Base-by-base conservation (phyloP, 2,329 filamentous ascomycete species). In the Botrytis paeoniae region DNA sequence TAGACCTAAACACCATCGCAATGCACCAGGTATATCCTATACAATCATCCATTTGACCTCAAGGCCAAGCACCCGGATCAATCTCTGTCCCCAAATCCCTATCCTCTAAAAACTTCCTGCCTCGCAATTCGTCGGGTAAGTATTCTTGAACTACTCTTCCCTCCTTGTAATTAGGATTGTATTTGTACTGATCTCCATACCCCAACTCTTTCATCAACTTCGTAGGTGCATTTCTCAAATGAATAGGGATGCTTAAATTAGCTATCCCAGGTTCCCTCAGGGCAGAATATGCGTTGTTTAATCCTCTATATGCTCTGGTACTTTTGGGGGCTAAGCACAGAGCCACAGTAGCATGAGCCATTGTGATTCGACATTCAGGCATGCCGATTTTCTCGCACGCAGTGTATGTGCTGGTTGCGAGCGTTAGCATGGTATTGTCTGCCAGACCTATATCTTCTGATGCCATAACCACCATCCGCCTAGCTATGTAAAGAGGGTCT, bases 351-450 rank as follows among this genome's bases (percentile, higher is more conserved):
- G 91, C 93, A 82, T 99, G 96, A 0, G 93, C 95, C 9, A 99
- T 87, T 70, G 95, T 94, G 78, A 98, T 98, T 14, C 95, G 89
- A 29, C 94, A 95, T 83, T 99, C 96, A 0, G 96, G 96, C 88
- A 98, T 93, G 39, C 96, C 96, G 70, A 99, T 93, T 82, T 96
- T 95, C 82, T 98, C 93, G 1, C 93, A 91, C 0, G 96, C 95
- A 1, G 91, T 92, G 82, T 97, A 97, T 3, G 95, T 89, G 0
- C 94, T 91, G 0, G 93, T 97, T 1, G 95, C 95, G 1, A 99
- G 89, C 0, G 91, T 87, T 0, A 99, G 87, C 82, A 98, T 88
- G 14, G 87, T 88, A 82, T 93, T 95, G 82, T 98, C 95, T 7
- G 95, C 96, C 0, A 98, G 84, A 0, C 95, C 96, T 57, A 98